Percentiles rank a stretch among this genome's conserved stretches.
phyloP scores from a whole-genome alignment of 2,329 filamentous ascomycete species.

The Fonsecaea pugnacius region DNA sequence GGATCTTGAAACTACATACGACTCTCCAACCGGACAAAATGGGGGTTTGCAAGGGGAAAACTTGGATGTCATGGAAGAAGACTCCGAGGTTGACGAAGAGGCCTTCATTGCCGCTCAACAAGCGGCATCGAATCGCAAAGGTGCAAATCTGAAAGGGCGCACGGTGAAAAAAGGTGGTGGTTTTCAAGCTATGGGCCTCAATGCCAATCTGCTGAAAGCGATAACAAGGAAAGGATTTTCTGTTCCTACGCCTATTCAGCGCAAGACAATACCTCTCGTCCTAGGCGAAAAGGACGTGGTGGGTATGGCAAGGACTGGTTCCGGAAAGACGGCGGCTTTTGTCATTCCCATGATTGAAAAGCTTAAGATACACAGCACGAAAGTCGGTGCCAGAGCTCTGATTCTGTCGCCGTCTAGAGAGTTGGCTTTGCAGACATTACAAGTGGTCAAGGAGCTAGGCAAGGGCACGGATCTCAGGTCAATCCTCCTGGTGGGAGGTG shows the following conservation, averaged over 20 bases:
- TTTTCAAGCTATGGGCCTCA: conserved; percentile 93
- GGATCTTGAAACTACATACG: conserved; percentile 58
- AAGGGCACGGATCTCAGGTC: conserved; percentile 87
- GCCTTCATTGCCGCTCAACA: conserved; percentile 89
- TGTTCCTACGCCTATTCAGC: conserved; percentile 94
- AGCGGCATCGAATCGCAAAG: conserved; percentile 84
- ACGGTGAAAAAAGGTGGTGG: conserved; percentile 93
- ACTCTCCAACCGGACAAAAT: conserved; percentile 38
- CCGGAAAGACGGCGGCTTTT: conserved; percentile 96
- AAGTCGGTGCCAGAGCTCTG: conserved; percentile 82
- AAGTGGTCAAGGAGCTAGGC: conserved; percentile 93
- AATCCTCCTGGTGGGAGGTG: conserved; percentile 90
- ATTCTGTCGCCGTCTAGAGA: conserved; percentile 93
- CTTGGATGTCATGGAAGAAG: conserved; percentile 55
- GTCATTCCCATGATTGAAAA: conserved; percentile 98
- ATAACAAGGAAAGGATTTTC: conserved; percentile 94
- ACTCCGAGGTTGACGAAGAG: conserved; percentile 66
- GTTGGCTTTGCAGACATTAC: conserved; percentile 89
- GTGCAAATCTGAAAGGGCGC: conserved; percentile 78
- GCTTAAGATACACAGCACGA: conserved; percentile 82
- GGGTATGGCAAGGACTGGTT: conserved; percentile 98
- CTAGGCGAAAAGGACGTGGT: conserved; percentile 94
- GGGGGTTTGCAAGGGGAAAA: conserved; percentile 38
- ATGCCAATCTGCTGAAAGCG: conserved; percentile 80
- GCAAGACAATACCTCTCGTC: conserved; percentile 92